phyloP scores from a whole-genome alignment of 2,329 filamentous ascomycete species.

The Didymella pinodella region DNA sequence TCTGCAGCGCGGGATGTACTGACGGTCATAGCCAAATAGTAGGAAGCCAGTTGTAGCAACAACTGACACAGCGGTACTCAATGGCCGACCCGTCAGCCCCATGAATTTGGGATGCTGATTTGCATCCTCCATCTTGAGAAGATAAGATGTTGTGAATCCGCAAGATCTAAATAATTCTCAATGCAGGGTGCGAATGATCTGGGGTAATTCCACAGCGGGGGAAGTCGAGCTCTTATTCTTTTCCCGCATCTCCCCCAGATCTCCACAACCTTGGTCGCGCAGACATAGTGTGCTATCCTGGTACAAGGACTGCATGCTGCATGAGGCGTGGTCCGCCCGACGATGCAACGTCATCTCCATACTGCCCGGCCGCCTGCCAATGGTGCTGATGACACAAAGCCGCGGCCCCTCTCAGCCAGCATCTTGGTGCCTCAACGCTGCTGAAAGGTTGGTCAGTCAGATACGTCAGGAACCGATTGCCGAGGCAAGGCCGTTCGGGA shows the following conservation, averaged over 20 bases:
- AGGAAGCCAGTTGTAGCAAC: conserved; percentile 45
- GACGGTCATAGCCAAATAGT: conserved; percentile 46
- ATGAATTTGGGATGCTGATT: conserved; percentile 38
- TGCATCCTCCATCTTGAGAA: conserved; percentile 23
- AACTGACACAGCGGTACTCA: conserved; percentile 41
- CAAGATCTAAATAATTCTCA: background rate
- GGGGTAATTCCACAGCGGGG: background rate
- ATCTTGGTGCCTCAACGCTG: background rate
- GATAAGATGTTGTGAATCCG: background rate
- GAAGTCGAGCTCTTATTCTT: conserved; percentile 6
- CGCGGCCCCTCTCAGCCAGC: conserved; percentile 6
- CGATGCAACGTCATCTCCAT: conserved; percentile 20
- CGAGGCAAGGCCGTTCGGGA: conserved; percentile 29
- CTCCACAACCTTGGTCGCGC: conserved; percentile 9
- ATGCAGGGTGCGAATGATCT: background rate
- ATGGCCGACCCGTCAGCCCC: conserved; percentile 38
- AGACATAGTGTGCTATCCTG: conserved; percentile 9
- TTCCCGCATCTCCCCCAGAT: conserved; percentile 9
- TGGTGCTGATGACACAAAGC: conserved; percentile 2
- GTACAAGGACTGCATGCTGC: conserved; percentile 21
- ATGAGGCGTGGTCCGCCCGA: conserved; percentile 13
- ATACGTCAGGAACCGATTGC: conserved; percentile 15
- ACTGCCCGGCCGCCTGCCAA: conserved; percentile 8
- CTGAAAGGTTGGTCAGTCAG: conserved; percentile 4
- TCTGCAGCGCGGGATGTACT: conserved; percentile 8